Evolutionary conservation across 2,329 filamentous ascomycete species (phyloP).

Genomic region (Verticillium zaregamsianum): DNA sequence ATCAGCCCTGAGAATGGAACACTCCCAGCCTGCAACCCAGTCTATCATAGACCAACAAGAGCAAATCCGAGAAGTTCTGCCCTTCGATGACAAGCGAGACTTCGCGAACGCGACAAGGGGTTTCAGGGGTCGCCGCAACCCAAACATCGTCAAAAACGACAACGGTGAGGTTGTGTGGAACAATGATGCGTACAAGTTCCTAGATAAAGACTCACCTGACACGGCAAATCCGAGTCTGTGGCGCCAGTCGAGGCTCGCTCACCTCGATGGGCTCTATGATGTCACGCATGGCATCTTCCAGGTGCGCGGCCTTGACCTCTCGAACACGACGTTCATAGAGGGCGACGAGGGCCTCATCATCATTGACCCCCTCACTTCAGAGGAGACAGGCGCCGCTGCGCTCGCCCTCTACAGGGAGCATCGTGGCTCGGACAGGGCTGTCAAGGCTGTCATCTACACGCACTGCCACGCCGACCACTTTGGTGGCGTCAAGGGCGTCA

Average conservation of each 20-base stretch:
- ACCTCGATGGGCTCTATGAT: conserved; percentile 24
- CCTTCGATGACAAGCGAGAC: background rate
- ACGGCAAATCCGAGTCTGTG: conserved; percentile 12
- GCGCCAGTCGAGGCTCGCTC: conserved; percentile 12
- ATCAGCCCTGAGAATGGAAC: background rate
- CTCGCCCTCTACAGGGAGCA: conserved; percentile 27
- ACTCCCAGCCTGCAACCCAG: background rate
- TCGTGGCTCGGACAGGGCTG: conserved; percentile 13
- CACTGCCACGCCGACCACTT: conserved; percentile 37
- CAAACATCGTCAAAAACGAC: background rate
- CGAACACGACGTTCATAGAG: conserved; percentile 36
- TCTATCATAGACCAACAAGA: background rate
- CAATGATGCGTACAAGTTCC: conserved; percentile 20
- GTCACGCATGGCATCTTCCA: conserved; percentile 32
- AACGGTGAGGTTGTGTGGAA: conserved; percentile 11
- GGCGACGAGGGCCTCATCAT: conserved; percentile 29
- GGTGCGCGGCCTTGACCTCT: conserved; percentile 33
- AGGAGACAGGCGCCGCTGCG: conserved; percentile 27
- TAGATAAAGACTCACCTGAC: conserved; percentile 6
- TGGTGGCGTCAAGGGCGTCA: conserved; percentile 20
- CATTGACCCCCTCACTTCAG: conserved; percentile 31
- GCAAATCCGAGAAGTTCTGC: background rate
- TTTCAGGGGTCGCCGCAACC: background rate
- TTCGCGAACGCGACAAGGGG: background rate
- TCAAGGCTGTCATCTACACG: conserved; percentile 33